Percentiles rank a stretch among this genome's conserved stretches.
These are phyloP conservation scores for Chrysoporthe deuterocubensis DNA, from an alignment of 2,329 filamentous ascomycete genomes.

Conservation along the genomic window DNA sequence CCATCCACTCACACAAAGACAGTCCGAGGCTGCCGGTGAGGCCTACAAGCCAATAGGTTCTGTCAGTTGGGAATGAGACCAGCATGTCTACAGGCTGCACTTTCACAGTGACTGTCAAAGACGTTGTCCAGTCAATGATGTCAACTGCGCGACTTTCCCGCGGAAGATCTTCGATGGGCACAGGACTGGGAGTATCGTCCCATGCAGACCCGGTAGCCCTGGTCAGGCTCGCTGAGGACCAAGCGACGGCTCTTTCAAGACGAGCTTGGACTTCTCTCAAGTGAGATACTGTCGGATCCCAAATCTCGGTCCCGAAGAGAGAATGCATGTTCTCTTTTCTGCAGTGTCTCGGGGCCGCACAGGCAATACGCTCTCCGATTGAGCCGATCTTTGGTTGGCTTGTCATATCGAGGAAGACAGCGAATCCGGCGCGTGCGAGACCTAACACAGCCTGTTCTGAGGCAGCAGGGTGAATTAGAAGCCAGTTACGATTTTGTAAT, in stretches of 20 bases:
- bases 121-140: too few species aligned
- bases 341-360: background rate
- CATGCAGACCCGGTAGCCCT: too few species aligned
- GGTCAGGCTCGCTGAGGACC: too few species aligned
- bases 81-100: background rate
- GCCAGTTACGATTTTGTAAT: background rate
- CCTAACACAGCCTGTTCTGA: background rate
- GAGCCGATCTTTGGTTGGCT: background rate
- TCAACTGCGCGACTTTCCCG: too few species aligned
- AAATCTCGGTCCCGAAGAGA: background rate
- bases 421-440: background rate
- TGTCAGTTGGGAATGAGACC: background rate
- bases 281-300: background rate
- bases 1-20: slow-evolving; percentile 46
- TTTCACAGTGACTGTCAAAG: too few species aligned
- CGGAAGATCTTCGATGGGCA: too few species aligned
- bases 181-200: too few species aligned
- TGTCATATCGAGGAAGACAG: background rate
- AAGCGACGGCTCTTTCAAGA: too few species aligned
- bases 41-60: slow-evolving; percentile 41
- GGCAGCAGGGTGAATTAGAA: background rate
- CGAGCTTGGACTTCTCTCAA: background rate
- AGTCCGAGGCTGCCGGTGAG: slow-evolving; percentile 41
- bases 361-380: background rate
- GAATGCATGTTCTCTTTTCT: background rate